Percentiles rank a stretch among this genome's conserved stretches.
phyloP scores from a whole-genome alignment of 140 eudicot species.

The Senecio squalidus region DNA sequence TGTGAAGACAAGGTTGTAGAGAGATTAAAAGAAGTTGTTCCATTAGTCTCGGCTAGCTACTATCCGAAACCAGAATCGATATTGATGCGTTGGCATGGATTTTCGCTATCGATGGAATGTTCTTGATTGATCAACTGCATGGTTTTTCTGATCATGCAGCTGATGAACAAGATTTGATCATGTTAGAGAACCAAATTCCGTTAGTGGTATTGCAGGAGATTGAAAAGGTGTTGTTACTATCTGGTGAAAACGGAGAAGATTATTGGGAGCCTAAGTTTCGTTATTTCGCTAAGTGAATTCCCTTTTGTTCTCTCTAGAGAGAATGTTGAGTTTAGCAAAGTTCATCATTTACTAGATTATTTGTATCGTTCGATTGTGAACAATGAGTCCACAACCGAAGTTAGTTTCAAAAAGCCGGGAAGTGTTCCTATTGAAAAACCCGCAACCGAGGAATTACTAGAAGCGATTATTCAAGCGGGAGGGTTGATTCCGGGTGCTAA shows the following conservation, averaged over 20 bases:
- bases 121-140: slow-evolving; percentile 28
- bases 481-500: slow-evolving; percentile 5
- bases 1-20: not conserved
- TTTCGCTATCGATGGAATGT: slow-evolving; percentile 34
- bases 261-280: slow-evolving; percentile 6
- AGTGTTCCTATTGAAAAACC: not conserved
- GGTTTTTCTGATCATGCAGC: not conserved
- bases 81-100: slow-evolving; percentile 22
- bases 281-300: slow-evolving; percentile 10
- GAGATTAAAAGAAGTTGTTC: slow-evolving; percentile 3
- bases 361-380: slow-evolving; percentile 28
- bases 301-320: slow-evolving; percentile 14
- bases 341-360: slow-evolving; percentile 27
- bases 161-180: slow-evolving; percentile 27
- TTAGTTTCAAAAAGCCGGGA: not conserved
- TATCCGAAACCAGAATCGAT: slow-evolving; percentile 14
- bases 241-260: not conserved
- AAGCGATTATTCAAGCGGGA: slow-evolving; percentile 3
- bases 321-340: not conserved
- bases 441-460: not conserved
- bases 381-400: not conserved
- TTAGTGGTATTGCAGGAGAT: slow-evolving; percentile 24
- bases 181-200: slow-evolving; percentile 48
- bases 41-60: slow-evolving; percentile 16
- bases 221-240: not conserved